Conservation (phyloP, 2,329 filamentous ascomycete genomes). For the Epichloe sylvatica region DNA sequence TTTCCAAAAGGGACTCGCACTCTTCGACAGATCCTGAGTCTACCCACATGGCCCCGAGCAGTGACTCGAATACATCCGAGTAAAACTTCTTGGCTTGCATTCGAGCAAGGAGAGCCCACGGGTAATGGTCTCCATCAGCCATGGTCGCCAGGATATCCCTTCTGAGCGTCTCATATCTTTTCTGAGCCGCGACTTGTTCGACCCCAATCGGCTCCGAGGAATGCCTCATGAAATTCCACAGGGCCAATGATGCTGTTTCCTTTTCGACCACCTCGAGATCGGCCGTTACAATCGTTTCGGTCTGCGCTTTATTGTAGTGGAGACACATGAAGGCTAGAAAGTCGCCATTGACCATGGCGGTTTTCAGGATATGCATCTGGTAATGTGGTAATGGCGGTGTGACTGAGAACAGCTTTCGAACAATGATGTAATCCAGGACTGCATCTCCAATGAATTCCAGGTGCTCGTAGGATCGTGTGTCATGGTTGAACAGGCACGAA, state of each 20-base stretch:
- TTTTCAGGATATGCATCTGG: slow-evolving; percentile 63
- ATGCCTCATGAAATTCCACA: slow-evolving; percentile 61
- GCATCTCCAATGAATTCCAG: slow-evolving; percentile 84
- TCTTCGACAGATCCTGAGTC: slow-evolving; percentile 52
- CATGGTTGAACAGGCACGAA: slow-evolving; percentile 37
- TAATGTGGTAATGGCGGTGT: slow-evolving; percentile 29
- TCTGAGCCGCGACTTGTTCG: slow-evolving; percentile 29
- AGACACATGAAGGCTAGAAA: slow-evolving; percentile 68
- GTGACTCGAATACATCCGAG: slow-evolving; percentile 68
- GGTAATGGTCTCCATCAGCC: slow-evolving; percentile 41
- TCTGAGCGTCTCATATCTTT: slow-evolving; percentile 35
- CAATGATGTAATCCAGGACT: slow-evolving; percentile 65
- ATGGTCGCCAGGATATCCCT: slow-evolving; percentile 37
- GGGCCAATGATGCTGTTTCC: slow-evolving; percentile 20
- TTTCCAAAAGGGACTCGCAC: slow-evolving; percentile 47
- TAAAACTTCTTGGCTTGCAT: slow-evolving; percentile 62
- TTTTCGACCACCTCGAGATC: slow-evolving; percentile 9
- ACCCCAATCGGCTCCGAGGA: slow-evolving; percentile 31
- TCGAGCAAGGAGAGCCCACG: slow-evolving; percentile 58
- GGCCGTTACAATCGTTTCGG: slow-evolving; percentile 10
- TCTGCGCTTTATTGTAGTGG: slow-evolving; percentile 18
- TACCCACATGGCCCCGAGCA: slow-evolving; percentile 72
- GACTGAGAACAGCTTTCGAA: slow-evolving; percentile 41
- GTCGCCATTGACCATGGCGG: slow-evolving; percentile 64
- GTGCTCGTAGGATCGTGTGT: slow-evolving; percentile 42